Evolutionary conservation across 345 rosid species (phyloP), one percentile per base, ranked within the genome.

Genomic region (Rhizophora apiculata): DNA sequence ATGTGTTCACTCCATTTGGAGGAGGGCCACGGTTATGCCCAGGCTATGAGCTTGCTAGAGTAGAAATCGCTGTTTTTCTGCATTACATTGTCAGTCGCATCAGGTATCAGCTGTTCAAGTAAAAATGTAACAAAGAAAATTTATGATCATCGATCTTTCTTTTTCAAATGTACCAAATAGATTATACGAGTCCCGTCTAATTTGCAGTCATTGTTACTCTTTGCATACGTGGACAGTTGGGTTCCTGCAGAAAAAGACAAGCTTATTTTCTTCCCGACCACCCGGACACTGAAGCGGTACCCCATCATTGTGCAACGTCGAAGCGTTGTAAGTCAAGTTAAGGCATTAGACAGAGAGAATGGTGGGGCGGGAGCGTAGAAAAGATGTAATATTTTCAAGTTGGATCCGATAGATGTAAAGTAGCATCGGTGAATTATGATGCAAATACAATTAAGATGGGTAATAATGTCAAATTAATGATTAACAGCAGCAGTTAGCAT

Each of bases 181-280:
- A 6, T 34, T 7, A 34, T 34, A 7, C 2, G 8, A 34, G 37
- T 34, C 9, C 37, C 7, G 37, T 34, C 2, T 8, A 8, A 1
- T 34, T 34, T 15, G 11, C 29, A 8, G 60, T 8, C 24, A 21
- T 56, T 56, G 60, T 3, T 27, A 56, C 9, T 2, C 22, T 43
- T 27, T 7, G 26, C 29, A 8, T 49, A 36, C 0, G 6, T 63
- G 61, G 8, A 37, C 78, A 92, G 99, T 76, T 96, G 98, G 99
- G 79, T 66, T 63, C 93, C 96, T 7, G 95, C 95, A 0, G 96
- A 89, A 69, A 77, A 92, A 74, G 97, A 96, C 72, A 90, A 85
- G 87, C 46, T 96, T 67, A 82, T 96, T 0, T 96, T 92, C 87
- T 96, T 96, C 73, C 98, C 97, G 4, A 96, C 99, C 0, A 92